A percentile compares a stretch with the other conserved stretches of the same genome.
Evolutionary conservation across 148 eudicot genomes (phyloP).

Genomic region (Rhododendron kiyosumense): DNA sequence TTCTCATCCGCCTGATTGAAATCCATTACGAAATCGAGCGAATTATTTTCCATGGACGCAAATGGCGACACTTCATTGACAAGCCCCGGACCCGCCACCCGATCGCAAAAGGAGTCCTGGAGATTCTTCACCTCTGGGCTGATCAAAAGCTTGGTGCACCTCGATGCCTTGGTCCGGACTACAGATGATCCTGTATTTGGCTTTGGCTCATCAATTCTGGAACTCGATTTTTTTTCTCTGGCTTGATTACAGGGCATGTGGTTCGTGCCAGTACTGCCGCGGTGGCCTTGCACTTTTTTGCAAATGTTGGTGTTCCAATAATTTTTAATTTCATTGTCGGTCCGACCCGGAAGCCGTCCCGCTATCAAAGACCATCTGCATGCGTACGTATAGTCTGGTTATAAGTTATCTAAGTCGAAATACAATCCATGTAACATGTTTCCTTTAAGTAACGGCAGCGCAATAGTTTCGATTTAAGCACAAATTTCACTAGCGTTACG

Average conservation of each 20-base stretch:
- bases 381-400: background rate
- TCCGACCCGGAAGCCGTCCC: slow-evolving; percentile 32
- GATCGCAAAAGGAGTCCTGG: background rate
- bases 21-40: background rate
- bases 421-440: background rate
- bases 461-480: too few relatives aligned
- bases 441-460: too few relatives aligned
- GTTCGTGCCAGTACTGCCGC: background rate
- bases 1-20: slow-evolving; percentile 12
- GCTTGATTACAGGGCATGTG: background rate
- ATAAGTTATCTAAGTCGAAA: background rate
- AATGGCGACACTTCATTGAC: background rate
- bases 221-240: background rate
- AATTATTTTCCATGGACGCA: background rate
- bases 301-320: slow-evolving; percentile 26
- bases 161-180: slow-evolving; percentile 10
- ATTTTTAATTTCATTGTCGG: slow-evolving; percentile 36
- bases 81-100: background rate
- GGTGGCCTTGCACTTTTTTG: slow-evolving; percentile 7
- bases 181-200: background rate
- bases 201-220: background rate
- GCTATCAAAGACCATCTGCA: slow-evolving; percentile 36
- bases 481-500: too few relatives aligned
- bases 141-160: slow-evolving; percentile 2
- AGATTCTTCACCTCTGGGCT: background rate